Conservation (phyloP, 2,329 filamentous ascomycete species). For the Xylogone sp. region DNA sequence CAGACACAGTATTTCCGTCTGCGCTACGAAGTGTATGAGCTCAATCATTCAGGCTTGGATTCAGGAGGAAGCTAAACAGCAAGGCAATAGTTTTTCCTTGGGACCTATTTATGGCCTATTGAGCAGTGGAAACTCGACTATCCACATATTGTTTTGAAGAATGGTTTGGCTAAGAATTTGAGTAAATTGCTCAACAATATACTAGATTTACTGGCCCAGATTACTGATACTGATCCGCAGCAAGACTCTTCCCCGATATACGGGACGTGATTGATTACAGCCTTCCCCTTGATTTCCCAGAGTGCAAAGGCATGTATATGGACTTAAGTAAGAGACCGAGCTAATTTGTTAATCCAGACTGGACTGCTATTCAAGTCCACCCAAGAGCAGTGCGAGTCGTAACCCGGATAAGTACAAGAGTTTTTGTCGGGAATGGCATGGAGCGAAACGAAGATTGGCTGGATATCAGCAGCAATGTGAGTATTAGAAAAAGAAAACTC, state of each 20-base stretch:
- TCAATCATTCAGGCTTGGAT: not conserved
- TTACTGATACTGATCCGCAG: not conserved
- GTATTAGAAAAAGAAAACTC: not conserved
- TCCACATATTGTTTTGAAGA: not conserved
- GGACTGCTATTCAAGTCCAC: conserved; percentile 2
- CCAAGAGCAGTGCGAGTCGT: not conserved
- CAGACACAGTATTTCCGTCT: conserved; percentile 7
- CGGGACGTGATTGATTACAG: not conserved
- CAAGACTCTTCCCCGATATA: not conserved
- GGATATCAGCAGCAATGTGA: conserved; percentile 1
- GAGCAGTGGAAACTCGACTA: conserved; percentile 7
- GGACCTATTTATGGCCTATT: conserved; percentile 1
- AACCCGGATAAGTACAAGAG: conserved; percentile 1
- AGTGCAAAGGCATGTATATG: conserved; percentile 1
- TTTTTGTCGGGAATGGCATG: conserved; percentile 2
- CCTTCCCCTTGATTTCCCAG: conserved; percentile 1
- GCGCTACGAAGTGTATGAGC: not conserved
- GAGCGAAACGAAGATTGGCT: conserved; percentile 5
- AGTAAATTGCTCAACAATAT: too few relatives aligned
- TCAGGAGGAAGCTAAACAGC: conserved; percentile 1
- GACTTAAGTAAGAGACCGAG: too few relatives aligned
- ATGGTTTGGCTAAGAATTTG: conserved; percentile 7
- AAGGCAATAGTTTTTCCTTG: conserved; percentile 1
- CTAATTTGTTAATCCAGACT: conserved; percentile 3
- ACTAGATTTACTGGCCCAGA: too few relatives aligned